These are phyloP conservation scores for Ceratobasidium sp. DNA, from an alignment of 1,284 basidiomycete species.

Conservation along the genomic window DNA sequence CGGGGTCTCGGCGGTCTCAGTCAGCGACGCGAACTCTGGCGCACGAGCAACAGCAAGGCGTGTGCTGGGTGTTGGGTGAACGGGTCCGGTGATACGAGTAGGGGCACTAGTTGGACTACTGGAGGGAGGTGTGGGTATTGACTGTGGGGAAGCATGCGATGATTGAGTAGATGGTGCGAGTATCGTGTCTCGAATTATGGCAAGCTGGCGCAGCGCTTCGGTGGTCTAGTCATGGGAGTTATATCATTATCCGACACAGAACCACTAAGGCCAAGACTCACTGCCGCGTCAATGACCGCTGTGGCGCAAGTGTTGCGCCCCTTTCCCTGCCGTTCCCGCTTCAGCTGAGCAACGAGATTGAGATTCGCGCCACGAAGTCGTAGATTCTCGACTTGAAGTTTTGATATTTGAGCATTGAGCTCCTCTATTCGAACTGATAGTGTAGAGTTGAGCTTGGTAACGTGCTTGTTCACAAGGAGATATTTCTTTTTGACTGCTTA, in stretches of 20 bases:
- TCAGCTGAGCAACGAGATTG: conserved; percentile 76
- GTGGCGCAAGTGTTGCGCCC: conserved; percentile 65
- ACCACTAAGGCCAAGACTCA: conserved; percentile 58
- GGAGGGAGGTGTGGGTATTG: conserved; percentile 40
- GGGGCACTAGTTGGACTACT: conserved; percentile 25
- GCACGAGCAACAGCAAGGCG: conserved; percentile 37
- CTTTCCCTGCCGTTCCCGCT: conserved; percentile 79
- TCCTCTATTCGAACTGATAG: conserved; percentile 85
- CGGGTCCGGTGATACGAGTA: conserved; percentile 31
- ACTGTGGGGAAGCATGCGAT: conserved; percentile 10
- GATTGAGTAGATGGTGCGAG: background rate
- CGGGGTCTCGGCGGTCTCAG: conserved; percentile 27
- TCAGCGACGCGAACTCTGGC: conserved; percentile 28
- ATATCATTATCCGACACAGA: background rate
- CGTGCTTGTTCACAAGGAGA: conserved; percentile 87
- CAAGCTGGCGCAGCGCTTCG: conserved; percentile 43
- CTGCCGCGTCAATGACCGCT: conserved; percentile 77
- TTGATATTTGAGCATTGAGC: conserved; percentile 81
- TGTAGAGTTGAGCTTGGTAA: conserved; percentile 88
- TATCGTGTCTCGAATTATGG: conserved; percentile 40
- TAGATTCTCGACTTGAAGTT: conserved; percentile 82
- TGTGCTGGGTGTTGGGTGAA: conserved; percentile 29
- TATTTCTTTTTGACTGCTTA: conserved; percentile 87
- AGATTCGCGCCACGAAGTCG: conserved; percentile 82
- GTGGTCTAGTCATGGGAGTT: conserved; percentile 5